Conservation (phyloP, 1,139 yeast genomes). For the Hemisphaericaspora lyxosophila region DNA sequence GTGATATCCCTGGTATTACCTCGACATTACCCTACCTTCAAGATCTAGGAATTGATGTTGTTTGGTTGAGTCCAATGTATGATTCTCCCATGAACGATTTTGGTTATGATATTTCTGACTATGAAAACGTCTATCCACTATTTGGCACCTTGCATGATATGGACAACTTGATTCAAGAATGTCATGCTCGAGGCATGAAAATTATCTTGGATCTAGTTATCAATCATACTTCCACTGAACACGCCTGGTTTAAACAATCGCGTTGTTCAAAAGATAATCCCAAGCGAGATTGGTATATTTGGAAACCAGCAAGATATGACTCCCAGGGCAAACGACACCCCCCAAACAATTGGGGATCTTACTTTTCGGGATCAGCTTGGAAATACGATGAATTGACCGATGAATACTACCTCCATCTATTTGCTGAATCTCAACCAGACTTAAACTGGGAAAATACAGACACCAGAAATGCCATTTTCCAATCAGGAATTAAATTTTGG, state of each 20-base stretch:
- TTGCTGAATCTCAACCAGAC: conserved; percentile 56
- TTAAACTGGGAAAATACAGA: conserved; percentile 58
- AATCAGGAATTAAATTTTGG: conserved; percentile 52
- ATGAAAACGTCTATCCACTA: conserved; percentile 46
- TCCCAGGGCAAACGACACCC: conserved; percentile 48
- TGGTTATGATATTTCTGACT: conserved; percentile 62
- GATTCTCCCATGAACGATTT: conserved; percentile 61
- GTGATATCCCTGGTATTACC: conserved; percentile 55
- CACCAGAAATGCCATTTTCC: conserved; percentile 50
- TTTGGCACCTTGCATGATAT: conserved; percentile 55
- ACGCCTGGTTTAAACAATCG: conserved; percentile 57
- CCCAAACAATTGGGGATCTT: conserved; percentile 56
- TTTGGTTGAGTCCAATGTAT: conserved; percentile 60
- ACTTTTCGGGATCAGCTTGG: conserved; percentile 58
- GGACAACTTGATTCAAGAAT: conserved; percentile 45
- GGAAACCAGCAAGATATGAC: conserved; percentile 51
- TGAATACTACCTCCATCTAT: conserved; percentile 54
- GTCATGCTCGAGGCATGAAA: conserved; percentile 51
- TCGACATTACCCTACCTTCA: conserved; percentile 52
- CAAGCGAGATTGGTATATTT: conserved; percentile 61
- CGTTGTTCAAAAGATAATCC: conserved; percentile 48
- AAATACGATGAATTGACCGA: conserved; percentile 49
- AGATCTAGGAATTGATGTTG: conserved; percentile 48
- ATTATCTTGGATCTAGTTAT: conserved; percentile 55
- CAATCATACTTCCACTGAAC: conserved; percentile 57